Evolutionary conservation across 2,329 filamentous ascomycete species (phyloP), one percentile per base, ranked within the genome.

Genomic region (Curvularia lunata): DNA sequence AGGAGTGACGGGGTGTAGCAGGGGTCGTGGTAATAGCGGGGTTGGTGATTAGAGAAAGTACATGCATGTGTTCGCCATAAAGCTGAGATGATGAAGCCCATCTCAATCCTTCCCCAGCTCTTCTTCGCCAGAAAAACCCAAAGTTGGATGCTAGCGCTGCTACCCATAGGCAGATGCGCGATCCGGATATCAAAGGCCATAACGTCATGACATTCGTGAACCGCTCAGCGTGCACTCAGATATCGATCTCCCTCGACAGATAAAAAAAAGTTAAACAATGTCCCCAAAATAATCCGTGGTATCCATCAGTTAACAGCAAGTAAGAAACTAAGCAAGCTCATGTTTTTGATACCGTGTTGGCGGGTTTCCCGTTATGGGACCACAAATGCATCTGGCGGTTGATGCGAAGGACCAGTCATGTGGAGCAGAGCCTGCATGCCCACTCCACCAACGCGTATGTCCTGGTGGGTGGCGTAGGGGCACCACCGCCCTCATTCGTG

Each of bases 161-260:
- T 59, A 64, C 70, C 66, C 37, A 66, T 60, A 62, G 65, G 67
- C 67, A 70, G 58, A 70, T 65, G 66, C 67, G 68, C 71, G 75
- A 72, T 76, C 74, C 68, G 65, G 68, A 71, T 71, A 71, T 71
- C 68, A 69, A 75, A 76, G 69, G 67, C 74, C 75, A 73, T 78
- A 76, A 76, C 76, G 72, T 77, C 75, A 72, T 77, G 68, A 78
- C 69, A 64, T 67, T 77, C 75, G 73, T 78, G 67, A 77, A 67
- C 69, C 74, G 73, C 75, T 75, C 71, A 76, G 74, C 68, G 65
- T 72, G 71, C 71, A 73, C 63, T 66, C 63, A 63, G 54, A 54
- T 67, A 63, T 67, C 54, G 40, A 52, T 51, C 48, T 51, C 62
- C 66, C 63, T 68, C 70, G 66, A 72, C 62, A 62, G 53, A 47